phyloP scores from a whole-genome alignment of 73 alveolate species.

The Tetrahymena elliotti region DNA sequence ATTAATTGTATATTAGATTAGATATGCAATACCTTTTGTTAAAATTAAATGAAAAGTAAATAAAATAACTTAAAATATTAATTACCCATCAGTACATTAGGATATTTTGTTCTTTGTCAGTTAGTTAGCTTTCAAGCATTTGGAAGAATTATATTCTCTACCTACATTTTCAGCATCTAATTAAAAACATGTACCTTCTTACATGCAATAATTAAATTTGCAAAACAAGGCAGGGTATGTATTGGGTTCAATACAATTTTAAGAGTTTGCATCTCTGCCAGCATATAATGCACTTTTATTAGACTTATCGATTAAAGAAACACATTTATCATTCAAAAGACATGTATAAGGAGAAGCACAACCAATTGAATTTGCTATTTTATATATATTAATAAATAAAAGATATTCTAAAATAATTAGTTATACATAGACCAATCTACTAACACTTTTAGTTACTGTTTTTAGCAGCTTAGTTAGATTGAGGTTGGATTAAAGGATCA shows the following conservation, averaged over 20 bases:
- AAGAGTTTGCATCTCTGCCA: background rate
- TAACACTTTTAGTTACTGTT: background rate
- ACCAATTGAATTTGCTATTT: background rate
- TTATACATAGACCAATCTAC: background rate
- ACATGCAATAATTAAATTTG: background rate
- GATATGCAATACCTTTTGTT: background rate
- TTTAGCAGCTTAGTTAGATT: background rate
- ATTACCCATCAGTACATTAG: background rate
- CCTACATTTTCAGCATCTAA: background rate
- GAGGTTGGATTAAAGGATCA: background rate
- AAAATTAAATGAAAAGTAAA: no score
- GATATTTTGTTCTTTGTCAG: background rate
- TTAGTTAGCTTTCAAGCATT: background rate
- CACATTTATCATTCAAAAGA: background rate
- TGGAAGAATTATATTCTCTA: background rate
- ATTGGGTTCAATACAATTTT: background rate
- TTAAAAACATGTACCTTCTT: background rate
- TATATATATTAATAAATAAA: no score
- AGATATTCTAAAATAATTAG: no score
- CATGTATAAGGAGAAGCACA: background rate
- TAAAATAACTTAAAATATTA: no score
- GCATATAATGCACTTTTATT: background rate
- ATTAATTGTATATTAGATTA: background rate
- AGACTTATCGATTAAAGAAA: background rate
- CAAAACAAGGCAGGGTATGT: background rate